Evolutionary conservation across 129 eudicot genomes (phyloP), one percentile per base, ranked within the genome.

Genomic region (Lonicera japonica): DNA sequence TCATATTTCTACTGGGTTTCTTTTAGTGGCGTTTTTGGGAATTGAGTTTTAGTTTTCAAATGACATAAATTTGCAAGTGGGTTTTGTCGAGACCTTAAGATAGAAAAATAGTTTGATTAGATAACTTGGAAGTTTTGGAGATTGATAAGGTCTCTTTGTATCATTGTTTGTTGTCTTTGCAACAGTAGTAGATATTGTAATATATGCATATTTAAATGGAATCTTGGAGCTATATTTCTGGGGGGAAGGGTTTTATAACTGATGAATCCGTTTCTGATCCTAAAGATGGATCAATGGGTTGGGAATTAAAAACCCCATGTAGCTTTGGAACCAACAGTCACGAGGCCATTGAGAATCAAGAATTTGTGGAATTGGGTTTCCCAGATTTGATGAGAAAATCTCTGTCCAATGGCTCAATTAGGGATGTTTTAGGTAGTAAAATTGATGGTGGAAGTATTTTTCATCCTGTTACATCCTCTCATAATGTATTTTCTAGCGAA

Each of bases 161-260:
- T n/a, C n/a, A n/a, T n/a, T n/a, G n/a, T n/a, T n/a, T n/a, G n/a
- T n/a, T n/a, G n/a, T n/a, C n/a, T n/a, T n/a, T n/a, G n/a, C n/a
- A 29, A 1, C 36, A 29, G 36, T 29, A 29, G 36, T 29, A 29
- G 36, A 29, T 29, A 29, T 29, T 29, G 36, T 29, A 2, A 29
- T 29, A 29, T 29, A 38, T 39, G 25, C 34, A 19, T 39, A 38
- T 69, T n/a, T 41, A 45, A 43, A 87, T 83, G 96, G 94, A 81
- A 20, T 69, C 82, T 48, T 73, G 86, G 78, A 73, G 79, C 61
- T 84, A 56, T 79, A 76, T 61, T 69, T 73, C 76, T 54, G 75
- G 46, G 65, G 79, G 53, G 4, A 80, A 71, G 54, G 75, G 60
- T 41, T 72, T 68, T 47, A 71, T 63, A 17, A 69, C 70, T 60